Evolutionary conservation across 2,329 filamentous ascomycete species (phyloP).

Genomic region (Conoideocrella luteorostrata): DNA sequence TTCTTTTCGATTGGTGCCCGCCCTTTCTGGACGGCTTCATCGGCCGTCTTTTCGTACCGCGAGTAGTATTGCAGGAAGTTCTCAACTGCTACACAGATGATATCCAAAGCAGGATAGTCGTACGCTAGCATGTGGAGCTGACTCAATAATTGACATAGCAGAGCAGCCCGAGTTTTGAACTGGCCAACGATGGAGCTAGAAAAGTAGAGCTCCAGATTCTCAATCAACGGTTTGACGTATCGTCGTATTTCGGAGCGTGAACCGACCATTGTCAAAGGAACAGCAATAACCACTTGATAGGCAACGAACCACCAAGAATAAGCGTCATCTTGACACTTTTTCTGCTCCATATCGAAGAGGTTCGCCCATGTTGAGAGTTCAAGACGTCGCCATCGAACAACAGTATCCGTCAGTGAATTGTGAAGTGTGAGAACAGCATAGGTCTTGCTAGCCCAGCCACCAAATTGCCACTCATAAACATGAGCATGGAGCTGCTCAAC

Average conservation of each 20-base stretch:
- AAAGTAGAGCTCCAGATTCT: constrained; percentile 74
- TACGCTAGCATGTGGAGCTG: constrained; percentile 57
- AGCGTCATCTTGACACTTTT: constrained; percentile 69
- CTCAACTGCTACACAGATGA: constrained; percentile 57
- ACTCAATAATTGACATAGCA: constrained; percentile 59
- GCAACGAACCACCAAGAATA: constrained; percentile 95
- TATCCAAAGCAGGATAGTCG: constrained; percentile 51
- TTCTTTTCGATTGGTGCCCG: constrained; percentile 76
- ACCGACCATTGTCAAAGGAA: constrained; percentile 60
- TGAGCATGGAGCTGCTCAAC: constrained; percentile 80
- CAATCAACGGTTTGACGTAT: constrained; percentile 65
- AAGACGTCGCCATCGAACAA: constrained; percentile 83
- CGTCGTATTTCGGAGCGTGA: constrained; percentile 50
- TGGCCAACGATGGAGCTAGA: constrained; percentile 74
- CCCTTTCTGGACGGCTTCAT: constrained; percentile 60
- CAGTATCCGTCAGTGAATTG: constrained; percentile 69
- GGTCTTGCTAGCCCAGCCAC: constrained; percentile 74
- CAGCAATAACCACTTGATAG: constrained; percentile 80
- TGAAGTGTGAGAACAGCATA: constrained; percentile 66
- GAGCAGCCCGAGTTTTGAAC: constrained; percentile 62
- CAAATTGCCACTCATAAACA: constrained; percentile 88
- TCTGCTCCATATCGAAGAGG: constrained; percentile 76
- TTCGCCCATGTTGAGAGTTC: constrained; percentile 90
- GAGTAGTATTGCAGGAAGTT: constrained; percentile 74
- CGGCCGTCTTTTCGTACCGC: constrained; percentile 61